Base-by-base conservation (phyloP, 108 stramenopile genomes). In the Asterionellopsis glacialis region DNA sequence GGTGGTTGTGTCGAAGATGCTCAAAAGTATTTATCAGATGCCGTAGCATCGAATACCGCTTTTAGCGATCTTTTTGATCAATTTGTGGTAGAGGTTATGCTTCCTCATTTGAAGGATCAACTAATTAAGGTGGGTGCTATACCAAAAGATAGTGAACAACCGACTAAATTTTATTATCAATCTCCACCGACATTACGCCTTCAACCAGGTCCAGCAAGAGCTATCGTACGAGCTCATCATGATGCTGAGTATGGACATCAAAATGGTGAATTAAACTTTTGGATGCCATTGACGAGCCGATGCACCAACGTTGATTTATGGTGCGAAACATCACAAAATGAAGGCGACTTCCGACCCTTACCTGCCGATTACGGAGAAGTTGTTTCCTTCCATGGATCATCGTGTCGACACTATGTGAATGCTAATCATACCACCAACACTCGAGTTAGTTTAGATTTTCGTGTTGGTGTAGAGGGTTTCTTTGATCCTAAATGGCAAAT, bases 191-290 rank as follows among this genome's bases (percentile, higher is more conserved):
- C 94, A 11, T 47, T 95, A 15, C 73, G 94, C 0, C 69, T 95
- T 58, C 94, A 95, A 63, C 94, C 94, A 16, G 94, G 94, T 39
- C 91, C 94, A 27, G 80, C 67, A 13, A 78, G 83, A 57, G 76
- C 85, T 5, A 54, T 70, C 41, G 94, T 95, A 11, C 77, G 75
- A 12, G 73, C 89, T 12, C 94, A 95, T 71, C 63, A 80, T 53
- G 94, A 95, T 74, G 82, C 81, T 12, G 77, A 86, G 23, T 95
- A 95, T 63, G 94, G 94, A 10, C 94, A 94, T 74, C 89, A 90
- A 61, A 82, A 90, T 50, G 93, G 90, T 24, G 93, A 94, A 61
- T 61, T 94, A 15, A 95, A 95, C 64, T 91, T 91, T 68, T 95
- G 94, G 94, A 25, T 95, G 11, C 90, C 91, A 5, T 61, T 95